These are phyloP conservation scores for Inga laurina DNA, from an alignment of 306 rosid species.

Conservation along the genomic window DNA sequence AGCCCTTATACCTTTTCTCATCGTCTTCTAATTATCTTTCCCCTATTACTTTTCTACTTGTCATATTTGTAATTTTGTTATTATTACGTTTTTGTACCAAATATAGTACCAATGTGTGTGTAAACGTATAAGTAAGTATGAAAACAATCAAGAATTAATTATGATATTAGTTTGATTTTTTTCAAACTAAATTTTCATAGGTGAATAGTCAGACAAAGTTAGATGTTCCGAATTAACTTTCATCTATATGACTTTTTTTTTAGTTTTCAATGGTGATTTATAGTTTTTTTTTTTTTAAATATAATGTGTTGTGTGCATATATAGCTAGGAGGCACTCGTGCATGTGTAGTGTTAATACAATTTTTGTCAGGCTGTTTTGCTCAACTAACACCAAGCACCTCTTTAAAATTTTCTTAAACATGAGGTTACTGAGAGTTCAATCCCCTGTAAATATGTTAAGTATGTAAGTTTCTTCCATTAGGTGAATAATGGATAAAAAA, in stretches of 20 bases:
- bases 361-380: too few species aligned
- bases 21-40: background rate
- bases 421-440: too few species aligned
- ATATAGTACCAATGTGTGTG: too few species aligned
- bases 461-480: too few species aligned
- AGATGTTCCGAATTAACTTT: too few species aligned
- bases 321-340: background rate
- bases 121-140: background rate
- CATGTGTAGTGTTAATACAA: background rate
- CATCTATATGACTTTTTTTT: background rate
- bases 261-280: background rate
- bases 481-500: too few species aligned
- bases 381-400: too few species aligned
- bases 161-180: background rate
- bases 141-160: background rate
- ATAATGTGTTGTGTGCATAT: background rate
- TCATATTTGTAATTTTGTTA: background rate
- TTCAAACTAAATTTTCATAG: background rate
- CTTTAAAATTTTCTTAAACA: too few species aligned
- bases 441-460: too few species aligned
- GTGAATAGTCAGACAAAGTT: background rate
- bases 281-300: background rate
- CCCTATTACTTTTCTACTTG: background rate
- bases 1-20: background rate
- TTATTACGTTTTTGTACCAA: background rate